A percentile compares a stretch with the other conserved stretches of the same genome.
Evolutionary conservation across 192 early-diverging fungal genomes (phyloP).

Genomic region (Diversispora epigaea): DNA sequence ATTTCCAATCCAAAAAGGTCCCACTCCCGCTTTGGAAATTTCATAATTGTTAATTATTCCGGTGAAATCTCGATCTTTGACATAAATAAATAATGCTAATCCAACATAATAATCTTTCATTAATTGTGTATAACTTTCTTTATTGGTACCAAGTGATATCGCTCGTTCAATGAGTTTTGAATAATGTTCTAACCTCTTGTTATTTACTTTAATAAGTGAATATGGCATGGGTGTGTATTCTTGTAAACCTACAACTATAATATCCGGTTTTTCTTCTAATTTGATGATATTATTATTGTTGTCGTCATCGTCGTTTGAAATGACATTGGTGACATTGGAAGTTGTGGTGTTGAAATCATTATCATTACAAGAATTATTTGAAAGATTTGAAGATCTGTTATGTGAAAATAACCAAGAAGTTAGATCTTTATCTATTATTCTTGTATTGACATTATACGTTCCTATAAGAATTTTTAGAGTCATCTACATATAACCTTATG

Average conservation of each 20-base stretch:
- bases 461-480: constrained; percentile 38
- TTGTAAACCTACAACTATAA: constrained; percentile 47
- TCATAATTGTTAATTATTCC: constrained; percentile 33
- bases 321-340: no score
- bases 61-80: constrained; percentile 37
- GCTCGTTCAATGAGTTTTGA: constrained; percentile 36
- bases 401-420: constrained; percentile 42
- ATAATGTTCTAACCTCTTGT: constrained; percentile 30
- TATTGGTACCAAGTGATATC: constrained; percentile 33
- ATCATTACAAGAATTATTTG: no score
- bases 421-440: constrained; percentile 40
- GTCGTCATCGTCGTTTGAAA: not conserved
- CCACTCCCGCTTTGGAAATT: constrained; percentile 37
- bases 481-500: no score
- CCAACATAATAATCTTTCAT: constrained; percentile 36
- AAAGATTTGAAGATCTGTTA: constrained; percentile 28
- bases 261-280: constrained; percentile 40
- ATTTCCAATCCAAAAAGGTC: constrained; percentile 40
- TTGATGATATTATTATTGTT: not conserved
- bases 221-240: constrained; percentile 42
- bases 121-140: constrained; percentile 37
- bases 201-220: constrained; percentile 32
- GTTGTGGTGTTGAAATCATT: no score
- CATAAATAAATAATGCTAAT: constrained; percentile 41
- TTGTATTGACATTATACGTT: constrained; percentile 45